A percentile compares a stretch with the other conserved stretches of the same genome.
phyloP scores from a whole-genome alignment of 257 asterid species.

The Solanum ahanhuiri region DNA sequence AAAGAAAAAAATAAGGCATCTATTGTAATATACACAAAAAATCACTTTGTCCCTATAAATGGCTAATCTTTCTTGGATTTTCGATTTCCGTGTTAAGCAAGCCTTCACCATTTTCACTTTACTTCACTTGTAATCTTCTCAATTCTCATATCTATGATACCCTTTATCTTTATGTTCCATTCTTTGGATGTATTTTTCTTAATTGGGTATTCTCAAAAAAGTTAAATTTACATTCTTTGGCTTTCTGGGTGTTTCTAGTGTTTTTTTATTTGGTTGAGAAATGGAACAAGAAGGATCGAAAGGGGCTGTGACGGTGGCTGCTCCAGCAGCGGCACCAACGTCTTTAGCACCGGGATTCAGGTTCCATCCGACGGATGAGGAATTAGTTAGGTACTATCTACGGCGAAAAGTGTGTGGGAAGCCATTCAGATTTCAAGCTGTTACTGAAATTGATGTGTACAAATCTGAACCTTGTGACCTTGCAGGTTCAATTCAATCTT shows the following conservation, averaged over 20 bases:
- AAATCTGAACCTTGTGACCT: slow-evolving; percentile 98
- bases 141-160: slow-evolving; percentile 2
- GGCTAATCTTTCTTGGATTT: slow-evolving; percentile 10
- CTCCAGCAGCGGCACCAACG: slow-evolving; percentile 35
- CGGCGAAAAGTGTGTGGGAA: slow-evolving; percentile 74
- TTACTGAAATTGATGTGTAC: slow-evolving; percentile 83
- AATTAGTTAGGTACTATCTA: slow-evolving; percentile 70
- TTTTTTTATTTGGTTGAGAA: neutral
- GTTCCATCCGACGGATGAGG: slow-evolving; percentile 97
- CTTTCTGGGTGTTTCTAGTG: neutral
- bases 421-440: slow-evolving; percentile 83
- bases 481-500: slow-evolving; percentile 28
- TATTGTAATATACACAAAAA: neutral
- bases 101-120: slow-evolving; percentile 14
- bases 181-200: neutral
- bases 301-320: slow-evolving; percentile 13
- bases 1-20: neutral
- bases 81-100: slow-evolving; percentile 90
- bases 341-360: slow-evolving; percentile 91
- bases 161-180: neutral
- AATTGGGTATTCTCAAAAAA: neutral
- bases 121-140: slow-evolving; percentile 49
- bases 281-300: neutral
- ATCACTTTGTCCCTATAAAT: neutral
- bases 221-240: neutral